Base-by-base conservation (phyloP, 257 asterid species). In the Solanum sitiens region DNA sequence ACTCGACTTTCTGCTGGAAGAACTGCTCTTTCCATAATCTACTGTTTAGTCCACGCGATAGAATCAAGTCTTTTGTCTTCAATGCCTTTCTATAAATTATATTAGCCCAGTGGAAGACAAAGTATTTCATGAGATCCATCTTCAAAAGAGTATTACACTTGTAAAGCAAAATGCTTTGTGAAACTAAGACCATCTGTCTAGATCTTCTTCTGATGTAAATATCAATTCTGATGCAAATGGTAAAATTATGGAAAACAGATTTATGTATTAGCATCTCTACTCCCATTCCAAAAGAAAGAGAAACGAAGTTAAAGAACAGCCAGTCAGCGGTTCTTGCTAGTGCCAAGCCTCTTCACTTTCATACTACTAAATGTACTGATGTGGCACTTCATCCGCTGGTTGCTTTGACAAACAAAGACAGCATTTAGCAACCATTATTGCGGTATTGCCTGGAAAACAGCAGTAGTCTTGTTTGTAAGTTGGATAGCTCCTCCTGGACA, bases 61-160 rank as follows among this genome's bases (percentile, higher is more conserved):
- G 85, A 74, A 37, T 90, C 92, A 21, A 92, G 87, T 86, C 91
- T 93, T 87, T 90, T 45, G 86, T 92, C 93, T 35, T 91, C 92
- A 5, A 91, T 45, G 23, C 89, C 85, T 25, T 14, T 84, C 82
- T 91, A 44, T 53, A 92, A 44, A 11, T 71, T 86, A 88, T 84
- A n/a, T 90, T 92, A 2, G 87, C 91, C 98, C 98, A 95, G 71
- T 87, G 91, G 10, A 90, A 88, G 30, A 8, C 25, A 7, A 92
- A 6, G 33, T 94, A 95, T 23, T 89, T 88, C 96, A 94, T 95
- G 59, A 94, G 89, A 83, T 92, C 94, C 95, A 94, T 94, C 89
- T 93, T 94, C 6, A 91, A 87, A 85, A 92, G 89, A 65, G 92
- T 89, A 63, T 75, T 91, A 90, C 95, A 95, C 91, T 27, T 68